A percentile compares a stretch with the other conserved stretches of the same genome.
phyloP scores from a whole-genome alignment of 2,329 filamentous ascomycete genomes.

The Beauveria pseudobassiana region DNA sequence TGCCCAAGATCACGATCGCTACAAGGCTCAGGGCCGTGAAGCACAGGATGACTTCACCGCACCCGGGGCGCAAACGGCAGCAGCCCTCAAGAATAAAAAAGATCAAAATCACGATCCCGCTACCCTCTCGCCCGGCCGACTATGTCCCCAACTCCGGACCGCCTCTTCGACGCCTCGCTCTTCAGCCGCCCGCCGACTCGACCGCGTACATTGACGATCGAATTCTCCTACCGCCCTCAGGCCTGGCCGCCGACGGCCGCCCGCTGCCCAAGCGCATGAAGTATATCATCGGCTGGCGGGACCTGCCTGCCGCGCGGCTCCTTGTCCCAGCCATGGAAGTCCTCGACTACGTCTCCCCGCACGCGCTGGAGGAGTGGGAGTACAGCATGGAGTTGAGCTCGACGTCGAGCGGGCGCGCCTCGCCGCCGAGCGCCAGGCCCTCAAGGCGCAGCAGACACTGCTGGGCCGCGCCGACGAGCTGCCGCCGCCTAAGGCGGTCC shows the following conservation, averaged over 20 bases:
- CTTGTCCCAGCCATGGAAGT: slow-evolving; percentile 40
- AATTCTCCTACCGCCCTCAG: slow-evolving; percentile 36
- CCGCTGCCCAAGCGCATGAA: slow-evolving; percentile 37
- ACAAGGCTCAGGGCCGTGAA: too few relatives aligned
- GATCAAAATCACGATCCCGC: not conserved
- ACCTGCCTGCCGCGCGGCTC: slow-evolving; percentile 41
- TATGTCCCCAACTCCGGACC: slow-evolving; percentile 43
- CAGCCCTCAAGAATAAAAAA: not conserved
- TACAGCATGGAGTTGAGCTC: slow-evolving; percentile 33
- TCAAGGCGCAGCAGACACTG: not conserved
- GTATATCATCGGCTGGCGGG: slow-evolving; percentile 49
- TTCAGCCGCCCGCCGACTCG: slow-evolving; percentile 41
- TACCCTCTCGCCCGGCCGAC: slow-evolving; percentile 14
- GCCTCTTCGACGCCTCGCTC: slow-evolving; percentile 36
- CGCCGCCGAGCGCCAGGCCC: slow-evolving; percentile 18
- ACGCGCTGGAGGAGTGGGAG: slow-evolving; percentile 50
- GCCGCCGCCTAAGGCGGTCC: not conserved
- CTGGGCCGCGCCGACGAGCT: not conserved
- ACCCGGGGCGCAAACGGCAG: not conserved
- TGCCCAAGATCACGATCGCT: not conserved
- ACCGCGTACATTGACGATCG: slow-evolving; percentile 51
- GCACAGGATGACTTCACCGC: not conserved
- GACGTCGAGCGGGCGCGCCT: slow-evolving; percentile 30
- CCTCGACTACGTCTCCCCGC: slow-evolving; percentile 51
- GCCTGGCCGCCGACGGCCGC: slow-evolving; percentile 25